Evolutionary conservation across 441 rosid genomes (phyloP), one percentile per base, ranked within the genome.

Genomic region (Gossypium lobatum): DNA sequence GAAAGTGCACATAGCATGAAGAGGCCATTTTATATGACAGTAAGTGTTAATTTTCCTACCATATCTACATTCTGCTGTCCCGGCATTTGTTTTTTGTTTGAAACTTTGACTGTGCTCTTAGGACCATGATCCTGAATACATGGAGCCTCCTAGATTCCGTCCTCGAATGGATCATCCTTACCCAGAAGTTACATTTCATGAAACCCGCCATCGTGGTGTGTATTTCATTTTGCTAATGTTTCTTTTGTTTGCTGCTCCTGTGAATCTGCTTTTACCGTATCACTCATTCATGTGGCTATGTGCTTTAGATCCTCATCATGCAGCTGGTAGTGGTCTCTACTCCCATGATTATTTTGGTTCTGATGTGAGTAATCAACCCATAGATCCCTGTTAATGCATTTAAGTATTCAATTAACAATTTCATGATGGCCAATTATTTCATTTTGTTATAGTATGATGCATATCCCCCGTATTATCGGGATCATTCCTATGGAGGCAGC

Each of bases 41-140:
- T 87, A 64, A 77, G 80, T 66, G 20, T 3, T 64, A 18, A 7
- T 42, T 63, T 74, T 34, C 39, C 69, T 20, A 45, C 10, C 54
- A 1, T 64, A 53, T 62, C 48, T 37, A 53, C 23, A 50, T 37
- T 57, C 26, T 31, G 52, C 31, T 71, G 28, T 64, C 50, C 55
- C 65, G 10, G 42, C 54, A 64, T 75, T 77, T 53, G 5, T 53
- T 20, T 48, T 21, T 16, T 48, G 55, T 16, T 72, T 76, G 25
- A 58, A 55, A 58, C 7, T 55, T 80, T 45, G 25, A 46, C 64
- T 53, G 42, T 78, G 59, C 31, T 52, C 75, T 52, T 76, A 87
- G 93, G 87, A 87, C 73, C 84, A 73, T 64, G 83, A 80, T 66
- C 73, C 85, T 70, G 89, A 88, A 74, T 83, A 83, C 76, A 55